Percentiles rank a stretch among this genome's conserved stretches.
phyloP scores from a whole-genome alignment of 116 monocot genomes.

The Zostera marina region DNA sequence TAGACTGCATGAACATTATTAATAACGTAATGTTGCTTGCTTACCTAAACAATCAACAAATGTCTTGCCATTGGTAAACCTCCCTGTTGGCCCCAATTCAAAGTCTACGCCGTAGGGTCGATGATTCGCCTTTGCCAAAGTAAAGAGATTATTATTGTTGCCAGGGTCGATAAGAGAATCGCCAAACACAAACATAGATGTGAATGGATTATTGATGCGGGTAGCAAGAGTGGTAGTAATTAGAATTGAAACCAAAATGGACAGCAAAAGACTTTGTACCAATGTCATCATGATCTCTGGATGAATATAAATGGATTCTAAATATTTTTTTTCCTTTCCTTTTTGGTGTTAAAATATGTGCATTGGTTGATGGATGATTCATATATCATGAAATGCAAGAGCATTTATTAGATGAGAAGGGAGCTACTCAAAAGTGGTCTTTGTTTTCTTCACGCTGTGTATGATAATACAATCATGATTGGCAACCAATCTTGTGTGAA shows the following conservation, averaged over 20 bases:
- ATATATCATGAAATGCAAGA: no score
- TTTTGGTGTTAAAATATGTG: no score
- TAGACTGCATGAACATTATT: no score
- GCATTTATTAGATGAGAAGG: no score
- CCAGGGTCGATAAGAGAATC: slow-evolving; percentile 38
- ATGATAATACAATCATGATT: neutral
- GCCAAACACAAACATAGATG: slow-evolving; percentile 45
- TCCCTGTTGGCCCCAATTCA: slow-evolving; percentile 18
- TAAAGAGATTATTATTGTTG: slow-evolving; percentile 31
- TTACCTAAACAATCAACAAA: slow-evolving; percentile 38
- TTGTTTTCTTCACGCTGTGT: no score
- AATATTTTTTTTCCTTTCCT: no score
- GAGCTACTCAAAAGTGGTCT: no score
- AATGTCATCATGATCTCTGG: neutral
- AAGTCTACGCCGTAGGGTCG: slow-evolving; percentile 37
- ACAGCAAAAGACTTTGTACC: no score
- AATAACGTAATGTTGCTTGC: no score
- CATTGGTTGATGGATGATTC: no score
- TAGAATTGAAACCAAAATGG: neutral
- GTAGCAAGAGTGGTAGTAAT: neutral
- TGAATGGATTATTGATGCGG: neutral
- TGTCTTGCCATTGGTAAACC: slow-evolving; percentile 33
- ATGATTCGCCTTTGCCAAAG: slow-evolving; percentile 38
- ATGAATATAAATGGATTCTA: no score
- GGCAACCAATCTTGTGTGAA: neutral